These are phyloP conservation scores for Marchantia paleacea DNA, from an alignment of 225 moss, liverwort and hornwort species.

Conservation along the genomic window DNA sequence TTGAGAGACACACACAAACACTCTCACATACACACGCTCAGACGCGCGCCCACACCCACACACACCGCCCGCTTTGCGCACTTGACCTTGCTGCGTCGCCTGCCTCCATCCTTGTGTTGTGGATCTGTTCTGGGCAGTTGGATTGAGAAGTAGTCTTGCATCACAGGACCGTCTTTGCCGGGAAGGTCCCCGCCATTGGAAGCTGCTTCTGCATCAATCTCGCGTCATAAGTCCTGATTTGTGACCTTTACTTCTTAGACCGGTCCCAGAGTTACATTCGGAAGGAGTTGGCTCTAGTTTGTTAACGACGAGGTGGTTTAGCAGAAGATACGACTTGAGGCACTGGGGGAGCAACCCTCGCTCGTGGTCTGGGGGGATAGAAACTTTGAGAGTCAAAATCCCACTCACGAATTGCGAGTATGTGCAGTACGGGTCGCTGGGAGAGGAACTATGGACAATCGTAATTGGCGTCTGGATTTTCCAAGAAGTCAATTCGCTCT, in stretches of 20 bases:
- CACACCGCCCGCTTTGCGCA: not conserved
- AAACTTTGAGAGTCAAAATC: not conserved
- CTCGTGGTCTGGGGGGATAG: not conserved
- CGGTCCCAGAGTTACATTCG: not conserved
- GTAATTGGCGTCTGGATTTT: slow-evolving; percentile 43
- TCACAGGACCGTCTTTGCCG: not conserved
- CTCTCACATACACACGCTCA: not conserved
- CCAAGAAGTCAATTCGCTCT: slow-evolving; percentile 35
- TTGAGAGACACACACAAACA: not conserved
- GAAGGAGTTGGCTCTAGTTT: slow-evolving; percentile 1
- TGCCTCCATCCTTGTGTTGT: not conserved
- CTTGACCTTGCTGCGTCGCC: not conserved
- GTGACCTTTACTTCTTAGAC: not conserved
- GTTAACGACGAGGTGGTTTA: not conserved
- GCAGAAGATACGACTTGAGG: not conserved
- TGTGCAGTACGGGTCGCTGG: slow-evolving; percentile 30
- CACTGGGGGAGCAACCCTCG: not conserved
- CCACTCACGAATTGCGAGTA: slow-evolving; percentile 24
- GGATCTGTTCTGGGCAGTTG: not conserved
- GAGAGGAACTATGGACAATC: slow-evolving; percentile 38
- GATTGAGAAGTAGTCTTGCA: not conserved
- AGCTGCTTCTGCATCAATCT: not conserved
- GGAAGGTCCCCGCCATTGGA: not conserved
- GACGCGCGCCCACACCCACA: not conserved
- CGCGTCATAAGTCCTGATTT: slow-evolving; percentile 2